Evolutionary conservation across 2,329 filamentous ascomycete genomes (phyloP).

Genomic region (Colletotrichum viniferum): DNA sequence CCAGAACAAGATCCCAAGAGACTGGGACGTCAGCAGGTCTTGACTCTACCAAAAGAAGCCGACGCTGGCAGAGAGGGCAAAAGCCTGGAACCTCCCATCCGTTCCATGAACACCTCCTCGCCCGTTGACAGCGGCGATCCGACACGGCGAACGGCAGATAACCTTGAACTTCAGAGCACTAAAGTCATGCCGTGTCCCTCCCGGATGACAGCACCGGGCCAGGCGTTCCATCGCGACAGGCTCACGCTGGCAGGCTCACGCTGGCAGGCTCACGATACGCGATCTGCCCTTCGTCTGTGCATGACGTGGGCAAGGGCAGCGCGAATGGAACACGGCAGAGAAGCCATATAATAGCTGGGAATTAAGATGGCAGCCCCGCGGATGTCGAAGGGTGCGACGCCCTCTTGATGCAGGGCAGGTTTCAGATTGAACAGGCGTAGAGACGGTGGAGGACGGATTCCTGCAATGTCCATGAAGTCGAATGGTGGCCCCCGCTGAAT

Average conservation of each 20-base stretch:
- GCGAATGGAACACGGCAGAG: neutral
- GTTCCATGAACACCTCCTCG: neutral
- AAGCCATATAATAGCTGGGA: neutral
- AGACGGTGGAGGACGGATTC: neutral
- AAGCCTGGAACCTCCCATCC: neutral
- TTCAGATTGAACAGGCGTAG: constrained; percentile 18
- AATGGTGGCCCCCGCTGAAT: neutral
- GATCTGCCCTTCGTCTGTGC: neutral
- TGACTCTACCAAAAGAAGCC: neutral
- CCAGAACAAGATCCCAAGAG: neutral
- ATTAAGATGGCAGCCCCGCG: constrained; percentile 5
- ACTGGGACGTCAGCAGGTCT: neutral
- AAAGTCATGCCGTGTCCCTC: neutral
- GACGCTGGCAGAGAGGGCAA: neutral
- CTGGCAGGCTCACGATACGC: neutral
- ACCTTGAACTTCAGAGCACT: neutral
- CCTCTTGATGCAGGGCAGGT: constrained; percentile 20
- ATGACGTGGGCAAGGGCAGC: constrained; percentile 5
- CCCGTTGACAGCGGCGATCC: constrained; percentile 7
- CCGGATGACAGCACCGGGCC: constrained; percentile 10
- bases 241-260: neutral
- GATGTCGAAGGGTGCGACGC: neutral
- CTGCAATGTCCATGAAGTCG: neutral
- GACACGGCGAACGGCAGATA: neutral
- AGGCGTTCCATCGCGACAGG: neutral